Evolutionary conservation across 164 flowering plant genomes (phyloP).

Genomic region (Umbellularia californica): DNA sequence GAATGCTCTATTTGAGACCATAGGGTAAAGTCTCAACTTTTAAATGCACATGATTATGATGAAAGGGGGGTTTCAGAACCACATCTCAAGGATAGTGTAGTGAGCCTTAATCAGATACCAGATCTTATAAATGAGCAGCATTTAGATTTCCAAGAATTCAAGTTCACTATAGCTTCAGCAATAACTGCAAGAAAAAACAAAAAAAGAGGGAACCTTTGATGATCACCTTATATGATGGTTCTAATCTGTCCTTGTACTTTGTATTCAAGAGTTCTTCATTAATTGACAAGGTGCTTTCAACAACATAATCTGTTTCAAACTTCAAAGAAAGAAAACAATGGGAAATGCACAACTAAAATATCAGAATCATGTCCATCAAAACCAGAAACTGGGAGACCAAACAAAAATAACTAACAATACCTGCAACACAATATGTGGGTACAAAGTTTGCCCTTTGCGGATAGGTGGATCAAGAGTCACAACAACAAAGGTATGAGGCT

Average conservation of each 20-base stretch:
- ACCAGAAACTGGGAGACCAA: background rate
- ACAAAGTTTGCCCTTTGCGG: slow-evolving; percentile 95
- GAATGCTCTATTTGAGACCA: too few relatives aligned
- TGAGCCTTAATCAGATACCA: too few relatives aligned
- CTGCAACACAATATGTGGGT: slow-evolving; percentile 98
- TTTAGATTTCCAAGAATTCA: too few relatives aligned
- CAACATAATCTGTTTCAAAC: slow-evolving; percentile 91
- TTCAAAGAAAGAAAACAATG: slow-evolving; percentile 19
- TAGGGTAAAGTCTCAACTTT: too few relatives aligned
- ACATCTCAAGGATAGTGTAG: too few relatives aligned
- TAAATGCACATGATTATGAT: too few relatives aligned
- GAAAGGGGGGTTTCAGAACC: too few relatives aligned
- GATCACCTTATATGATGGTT: slow-evolving; percentile 74
- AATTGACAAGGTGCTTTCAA: slow-evolving; percentile 55
- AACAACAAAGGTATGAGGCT: slow-evolving; percentile 92
- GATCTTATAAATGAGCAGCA: too few relatives aligned
- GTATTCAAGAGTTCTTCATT: slow-evolving; percentile 66
- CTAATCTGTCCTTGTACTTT: slow-evolving; percentile 85
- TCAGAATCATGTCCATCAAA: background rate
- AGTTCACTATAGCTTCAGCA: too few relatives aligned
- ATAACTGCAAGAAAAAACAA: too few relatives aligned
- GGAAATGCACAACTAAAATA: background rate
- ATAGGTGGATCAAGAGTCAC: slow-evolving; percentile 97
- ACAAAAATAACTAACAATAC: slow-evolving; percentile 29
- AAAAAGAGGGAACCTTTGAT: too few relatives aligned